Percentiles rank a stretch among this genome's conserved stretches.
Evolutionary conservation across 108 stramenopile species (phyloP).

Genomic region (Fragilaria crotonensis): DNA sequence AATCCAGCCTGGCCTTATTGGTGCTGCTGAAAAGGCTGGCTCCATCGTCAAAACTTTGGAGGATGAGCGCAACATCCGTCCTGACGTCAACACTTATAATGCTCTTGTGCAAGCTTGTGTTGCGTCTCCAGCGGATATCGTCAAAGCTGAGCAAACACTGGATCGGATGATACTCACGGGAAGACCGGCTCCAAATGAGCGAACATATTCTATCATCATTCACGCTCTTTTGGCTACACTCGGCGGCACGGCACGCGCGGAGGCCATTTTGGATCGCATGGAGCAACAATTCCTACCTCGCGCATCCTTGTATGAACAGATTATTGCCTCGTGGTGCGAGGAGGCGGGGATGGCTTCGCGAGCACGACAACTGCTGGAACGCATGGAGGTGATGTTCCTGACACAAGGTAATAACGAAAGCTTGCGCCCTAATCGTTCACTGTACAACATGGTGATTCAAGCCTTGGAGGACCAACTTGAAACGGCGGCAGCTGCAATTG

Average conservation of each 20-base stretch:
- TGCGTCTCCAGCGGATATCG: background rate
- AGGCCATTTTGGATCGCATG: conserved; percentile 6
- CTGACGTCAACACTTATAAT: conserved; percentile 49
- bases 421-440: background rate
- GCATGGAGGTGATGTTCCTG: conserved; percentile 2
- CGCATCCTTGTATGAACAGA: background rate
- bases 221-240: background rate
- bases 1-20: background rate
- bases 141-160: conserved; percentile 8
- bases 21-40: conserved; percentile 5
- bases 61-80: conserved; percentile 12
- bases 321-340: background rate
- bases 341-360: background rate
- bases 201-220: conserved; percentile 2
- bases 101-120: conserved; percentile 29
- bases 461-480: conserved; percentile 1
- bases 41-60: conserved; percentile 4
- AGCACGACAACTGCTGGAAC: conserved; percentile 2
- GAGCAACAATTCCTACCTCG: background rate
- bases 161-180: background rate
- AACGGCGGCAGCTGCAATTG: background rate
- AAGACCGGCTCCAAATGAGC: background rate
- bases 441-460: conserved; percentile 6
- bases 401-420: background rate
- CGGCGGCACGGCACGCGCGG: background rate